Evolutionary conservation across 352 stramenopile genomes (phyloP).

Genomic region (Pythium dissimile): DNA sequence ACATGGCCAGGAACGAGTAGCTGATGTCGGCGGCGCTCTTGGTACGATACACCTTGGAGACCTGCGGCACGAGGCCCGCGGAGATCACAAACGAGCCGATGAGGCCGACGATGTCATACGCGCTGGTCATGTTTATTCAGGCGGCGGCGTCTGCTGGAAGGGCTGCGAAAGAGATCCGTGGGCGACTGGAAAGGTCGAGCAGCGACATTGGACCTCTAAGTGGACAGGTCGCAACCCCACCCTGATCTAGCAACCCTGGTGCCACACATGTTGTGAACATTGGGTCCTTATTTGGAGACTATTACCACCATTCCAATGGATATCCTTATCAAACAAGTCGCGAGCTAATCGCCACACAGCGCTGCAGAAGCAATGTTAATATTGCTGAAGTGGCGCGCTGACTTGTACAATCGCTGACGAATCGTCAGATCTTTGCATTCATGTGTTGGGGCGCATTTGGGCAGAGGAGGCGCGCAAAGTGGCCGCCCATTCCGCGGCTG

Average conservation of each 20-base stretch:
- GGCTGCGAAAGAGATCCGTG: not conserved
- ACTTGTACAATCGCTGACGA: no score
- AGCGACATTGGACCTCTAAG: not conserved
- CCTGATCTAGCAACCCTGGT: not conserved
- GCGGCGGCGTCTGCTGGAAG: not conserved
- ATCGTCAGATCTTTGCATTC: not conserved
- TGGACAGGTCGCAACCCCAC: no score
- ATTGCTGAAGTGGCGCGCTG: no score
- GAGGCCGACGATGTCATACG: slow-evolving; percentile 52
- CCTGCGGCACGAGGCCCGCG: slow-evolving; percentile 51
- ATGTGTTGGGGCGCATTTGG: no score
- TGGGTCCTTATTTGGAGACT: not conserved
- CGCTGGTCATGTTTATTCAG: slow-evolving; percentile 1
- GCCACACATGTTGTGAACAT: no score
- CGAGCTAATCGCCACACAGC: no score
- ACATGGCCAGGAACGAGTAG: slow-evolving; percentile 43
- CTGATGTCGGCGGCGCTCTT: slow-evolving; percentile 62
- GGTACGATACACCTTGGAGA: slow-evolving; percentile 55
- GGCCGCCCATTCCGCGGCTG: not conserved
- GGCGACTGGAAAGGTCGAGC: not conserved
- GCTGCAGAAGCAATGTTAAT: not conserved
- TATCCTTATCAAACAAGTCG: no score
- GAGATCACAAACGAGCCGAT: slow-evolving; percentile 59
- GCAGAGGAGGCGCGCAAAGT: not conserved
- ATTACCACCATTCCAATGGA: no score